Percentiles rank a stretch among this genome's conserved stretches.
phyloP scores from a whole-genome alignment of 2,329 filamentous ascomycete species.

The Aureobasidium mangrovei region DNA sequence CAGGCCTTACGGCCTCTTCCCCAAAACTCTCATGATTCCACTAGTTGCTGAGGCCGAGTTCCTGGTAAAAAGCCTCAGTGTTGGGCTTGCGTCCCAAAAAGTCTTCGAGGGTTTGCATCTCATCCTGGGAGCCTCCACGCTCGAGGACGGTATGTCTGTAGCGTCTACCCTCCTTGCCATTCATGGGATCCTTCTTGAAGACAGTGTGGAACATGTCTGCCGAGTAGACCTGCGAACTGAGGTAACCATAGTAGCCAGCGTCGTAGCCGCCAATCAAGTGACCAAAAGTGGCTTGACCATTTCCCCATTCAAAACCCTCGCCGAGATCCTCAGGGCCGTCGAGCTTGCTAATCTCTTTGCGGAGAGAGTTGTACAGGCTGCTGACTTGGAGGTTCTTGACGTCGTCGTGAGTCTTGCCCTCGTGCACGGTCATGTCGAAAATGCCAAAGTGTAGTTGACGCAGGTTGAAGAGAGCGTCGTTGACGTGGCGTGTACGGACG shows the following conservation, averaged over 20 bases:
- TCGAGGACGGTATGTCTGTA: slow-evolving; percentile 74
- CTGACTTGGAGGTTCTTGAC: slow-evolving; percentile 57
- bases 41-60: slow-evolving; percentile 26
- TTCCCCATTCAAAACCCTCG: slow-evolving; percentile 51
- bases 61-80: slow-evolving; percentile 70
- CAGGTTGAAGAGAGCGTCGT: slow-evolving; percentile 69
- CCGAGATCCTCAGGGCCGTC: slow-evolving; percentile 64
- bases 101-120: slow-evolving; percentile 70
- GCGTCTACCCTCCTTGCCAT: slow-evolving; percentile 60
- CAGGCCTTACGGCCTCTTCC: too few relatives aligned
- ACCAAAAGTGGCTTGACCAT: slow-evolving; percentile 71
- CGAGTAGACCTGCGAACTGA: slow-evolving; percentile 69
- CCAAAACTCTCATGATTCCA: too few relatives aligned
- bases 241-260: slow-evolving; percentile 65
- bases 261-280: slow-evolving; percentile 80
- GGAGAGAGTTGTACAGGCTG: slow-evolving; percentile 62
- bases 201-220: slow-evolving; percentile 79
- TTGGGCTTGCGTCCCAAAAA: slow-evolving; percentile 70
- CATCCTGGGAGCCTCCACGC: slow-evolving; percentile 67
- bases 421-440: slow-evolving; percentile 76
- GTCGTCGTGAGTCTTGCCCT: slow-evolving; percentile 59
- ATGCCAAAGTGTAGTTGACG: slow-evolving; percentile 73
- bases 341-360: slow-evolving; percentile 61
- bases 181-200: slow-evolving; percentile 72
- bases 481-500: slow-evolving; percentile 70